Evolutionary conservation across 768 basidiomycete genomes (phyloP), one percentile per base, ranked within the genome.

Genomic region (Tricholoma sp.): DNA sequence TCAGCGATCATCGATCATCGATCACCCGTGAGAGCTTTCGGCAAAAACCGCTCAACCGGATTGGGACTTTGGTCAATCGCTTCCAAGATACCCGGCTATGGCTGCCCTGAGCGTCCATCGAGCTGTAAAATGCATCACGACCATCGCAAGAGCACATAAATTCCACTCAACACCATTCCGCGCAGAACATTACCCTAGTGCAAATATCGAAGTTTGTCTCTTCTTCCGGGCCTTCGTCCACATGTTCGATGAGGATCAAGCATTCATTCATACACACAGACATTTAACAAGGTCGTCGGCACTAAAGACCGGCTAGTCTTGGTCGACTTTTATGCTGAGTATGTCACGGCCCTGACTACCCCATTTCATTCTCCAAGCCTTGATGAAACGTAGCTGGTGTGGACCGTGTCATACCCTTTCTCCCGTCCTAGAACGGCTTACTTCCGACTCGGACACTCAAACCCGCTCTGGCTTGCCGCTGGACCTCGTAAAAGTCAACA

Each of bases 241-340:
- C 59, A 21, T 54, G 52, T 57, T 60, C 60, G 22, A 66, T 55
- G 10, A 29, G 9, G 27, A 4, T 31, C 16, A 11, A 45, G 31
- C 10, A 27, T 37, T 50, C 21, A 12, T 47, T 14, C 31, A 18
- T 16, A 31, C 18, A 8, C 27, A 16, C 68, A 80, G 78, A 74
- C 73, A 19, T 76, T 77, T 59, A 64, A 69, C 19, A 71, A 75
- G 59, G 69, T 73, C 47, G 64, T 68, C 11, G 64, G 66, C 1
- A 69, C 76, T 24, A 75, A 74, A 53, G 77, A 79, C 56, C 79
- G 82, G 50, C 70, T 88, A 22, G 79, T 87, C 41, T 71, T 91
- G 5, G 88, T 89, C 21, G 89, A 91, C 62, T 91, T 91, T 62
- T 87, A 90, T 66, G 89, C 90, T 49, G 82, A 89, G 89, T 90